Base-by-base conservation (phyloP, 257 asterid species). In the Vinca minor region DNA sequence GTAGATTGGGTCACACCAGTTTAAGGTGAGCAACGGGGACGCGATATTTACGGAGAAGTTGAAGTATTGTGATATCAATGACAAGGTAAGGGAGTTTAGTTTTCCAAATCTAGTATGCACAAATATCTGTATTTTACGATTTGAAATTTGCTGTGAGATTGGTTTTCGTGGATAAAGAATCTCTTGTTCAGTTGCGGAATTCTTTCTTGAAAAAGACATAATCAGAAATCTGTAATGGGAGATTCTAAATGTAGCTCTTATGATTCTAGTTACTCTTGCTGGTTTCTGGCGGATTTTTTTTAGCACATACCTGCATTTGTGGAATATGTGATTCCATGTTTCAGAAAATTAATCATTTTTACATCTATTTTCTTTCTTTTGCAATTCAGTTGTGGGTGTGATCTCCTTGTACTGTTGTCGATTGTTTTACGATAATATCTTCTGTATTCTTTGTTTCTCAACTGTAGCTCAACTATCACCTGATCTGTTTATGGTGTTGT, bases 1-100 rank as follows among this genome's bases (percentile, higher is more conserved):
- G 69, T 81, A 91, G 98, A 78, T 91, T 79, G 98, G 98, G 50
- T 84, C 98, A 41, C 96, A 91, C 74, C 96, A 91, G 73, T 91
- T 88, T 81, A 91, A 91, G 76, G 96, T 88, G 77, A 84, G 98
- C 89, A 91, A 88, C 64, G 79, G 89, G 28, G 98, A 91, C 74
- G 65, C 75, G 71, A 89, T 89, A 65, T 92, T 71, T 59, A 69
- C 79, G 1, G 98, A 92, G 86, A 85, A 66, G 76, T 70, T 89
- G 88, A 89, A 92, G 89, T 77, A 82, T 70, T 89, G 98, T 64
- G 86, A 89, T 36, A 75, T 92, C 65, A 87, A 85, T 74, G 98
- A 92, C 78, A 92, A 89, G 96, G 98, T 91, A 57, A 80, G 80
- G 59, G 15, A 20, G 14, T 20, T 41, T 67, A 32, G 14, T 0